Evolutionary conservation across 202 grass and related monocot species (phyloP).

Genomic region (Brachypodium distachyon): DNA sequence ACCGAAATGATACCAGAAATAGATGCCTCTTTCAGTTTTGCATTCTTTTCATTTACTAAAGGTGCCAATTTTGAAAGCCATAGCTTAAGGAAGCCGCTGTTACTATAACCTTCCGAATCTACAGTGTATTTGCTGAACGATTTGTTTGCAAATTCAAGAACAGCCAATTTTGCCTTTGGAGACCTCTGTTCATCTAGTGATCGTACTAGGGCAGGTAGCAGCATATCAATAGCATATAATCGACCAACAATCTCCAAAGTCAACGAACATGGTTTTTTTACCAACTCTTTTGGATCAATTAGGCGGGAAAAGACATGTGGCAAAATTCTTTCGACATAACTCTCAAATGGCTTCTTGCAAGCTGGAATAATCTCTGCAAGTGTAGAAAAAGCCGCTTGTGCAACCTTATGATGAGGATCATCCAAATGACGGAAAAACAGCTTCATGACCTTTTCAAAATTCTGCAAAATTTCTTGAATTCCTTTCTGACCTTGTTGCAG

Average conservation of each 20-base stretch:
- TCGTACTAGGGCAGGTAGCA: conserved; percentile 85
- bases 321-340: conserved; percentile 97
- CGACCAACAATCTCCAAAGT: conserved; percentile 80
- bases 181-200: conserved; percentile 98
- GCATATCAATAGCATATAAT: conserved; percentile 87
- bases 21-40: conserved; percentile 93
- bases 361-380: conserved; percentile 98
- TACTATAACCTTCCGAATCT: conserved; percentile 86
- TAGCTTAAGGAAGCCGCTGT: conserved; percentile 93
- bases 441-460: conserved; percentile 99
- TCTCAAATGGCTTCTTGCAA: conserved; percentile 95
- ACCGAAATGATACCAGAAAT: conserved; percentile 94
- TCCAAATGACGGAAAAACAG: conserved; percentile 96
- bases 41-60: conserved; percentile 87
- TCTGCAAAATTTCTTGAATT: conserved; percentile 86
- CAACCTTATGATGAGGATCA: conserved; percentile 99
- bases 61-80: conserved; percentile 97
- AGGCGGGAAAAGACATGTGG: conserved; percentile 97
- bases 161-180: conserved; percentile 96
- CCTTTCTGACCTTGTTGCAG: conserved; percentile 78
- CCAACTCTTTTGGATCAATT: conserved; percentile 97
- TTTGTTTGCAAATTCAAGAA: conserved; percentile 96
- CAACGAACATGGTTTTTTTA: conserved; percentile 85
- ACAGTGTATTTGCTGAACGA: conserved; percentile 81
- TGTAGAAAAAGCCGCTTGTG: conserved; percentile 78